phyloP scores from a whole-genome alignment of 495 filamentous ascomycete genomes.

The Chaetomium fimeti region DNA sequence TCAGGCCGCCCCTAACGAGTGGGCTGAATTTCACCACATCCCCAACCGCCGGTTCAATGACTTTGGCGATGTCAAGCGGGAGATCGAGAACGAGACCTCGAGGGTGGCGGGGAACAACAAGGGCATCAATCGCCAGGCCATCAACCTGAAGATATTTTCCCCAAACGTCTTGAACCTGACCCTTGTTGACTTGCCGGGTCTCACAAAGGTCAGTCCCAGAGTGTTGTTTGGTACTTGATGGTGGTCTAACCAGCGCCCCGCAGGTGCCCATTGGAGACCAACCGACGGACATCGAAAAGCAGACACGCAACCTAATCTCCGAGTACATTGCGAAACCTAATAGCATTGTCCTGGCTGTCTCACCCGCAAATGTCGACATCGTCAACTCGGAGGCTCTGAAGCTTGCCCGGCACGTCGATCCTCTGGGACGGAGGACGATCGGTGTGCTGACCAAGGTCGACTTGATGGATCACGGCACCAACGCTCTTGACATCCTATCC shows the following conservation, averaged over 20 bases:
- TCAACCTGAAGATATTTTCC: constrained; percentile 98
- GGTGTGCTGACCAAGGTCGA: constrained; percentile 97
- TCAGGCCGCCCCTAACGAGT: constrained; percentile 61
- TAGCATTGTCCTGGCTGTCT: constrained; percentile 95
- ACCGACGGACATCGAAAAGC: constrained; percentile 97
- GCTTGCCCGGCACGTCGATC: constrained; percentile 93
- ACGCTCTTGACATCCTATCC: constrained; percentile 93
- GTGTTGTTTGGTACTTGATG: constrained; percentile 9
- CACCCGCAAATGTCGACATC: constrained; percentile 95
- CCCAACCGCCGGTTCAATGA: constrained; percentile 87
- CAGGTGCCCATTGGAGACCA: constrained; percentile 96
- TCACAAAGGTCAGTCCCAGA: constrained; percentile 74
- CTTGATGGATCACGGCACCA: constrained; percentile 98
- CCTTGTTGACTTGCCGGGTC: constrained; percentile 89
- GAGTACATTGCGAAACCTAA: constrained; percentile 99
- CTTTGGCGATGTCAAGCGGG: constrained; percentile 87
- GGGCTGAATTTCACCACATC: constrained; percentile 96
- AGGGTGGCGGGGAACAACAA: constrained; percentile 97
- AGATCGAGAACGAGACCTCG: constrained; percentile 95
- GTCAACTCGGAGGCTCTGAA: constrained; percentile 99
- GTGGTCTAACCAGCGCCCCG: constrained; percentile 18
- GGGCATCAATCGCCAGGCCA: constrained; percentile 94
- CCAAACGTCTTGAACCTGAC: constrained; percentile 96
- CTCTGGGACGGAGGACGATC: constrained; percentile 90
- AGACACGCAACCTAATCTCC: constrained; percentile 92